These are phyloP conservation scores for Rhodamnia rubescens DNA, from an alignment of 345 rosid species.

Conservation along the genomic window DNA sequence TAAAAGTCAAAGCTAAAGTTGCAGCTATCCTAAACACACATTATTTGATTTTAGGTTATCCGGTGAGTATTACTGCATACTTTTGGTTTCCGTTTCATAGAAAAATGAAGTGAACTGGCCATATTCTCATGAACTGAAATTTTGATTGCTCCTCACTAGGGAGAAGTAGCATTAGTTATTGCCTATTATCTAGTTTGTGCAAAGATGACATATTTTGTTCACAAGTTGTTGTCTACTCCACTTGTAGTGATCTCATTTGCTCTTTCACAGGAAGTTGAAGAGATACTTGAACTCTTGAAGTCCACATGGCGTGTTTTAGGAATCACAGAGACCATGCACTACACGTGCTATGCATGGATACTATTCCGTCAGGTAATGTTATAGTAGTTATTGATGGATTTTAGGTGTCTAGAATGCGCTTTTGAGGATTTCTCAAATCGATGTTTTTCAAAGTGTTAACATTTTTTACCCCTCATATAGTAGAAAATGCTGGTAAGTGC, in stretches of 20 bases:
- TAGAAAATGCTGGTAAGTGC: not conserved
- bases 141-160: not conserved
- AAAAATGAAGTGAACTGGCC: not conserved
- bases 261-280: constrained; percentile 74
- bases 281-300: constrained; percentile 93
- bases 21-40: not conserved
- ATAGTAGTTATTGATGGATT: not conserved
- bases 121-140: not conserved
- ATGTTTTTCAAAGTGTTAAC: not conserved
- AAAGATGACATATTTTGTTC: not conserved
- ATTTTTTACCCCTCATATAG: not conserved
- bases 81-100: not conserved
- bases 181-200: not conserved
- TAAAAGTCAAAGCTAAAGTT: not conserved
- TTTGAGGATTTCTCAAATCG: not conserved
- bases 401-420: not conserved
- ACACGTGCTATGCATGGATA: constrained; percentile 85
- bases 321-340: constrained; percentile 88
- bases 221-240: not conserved
- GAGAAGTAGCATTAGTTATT: not conserved
- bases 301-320: constrained; percentile 97
- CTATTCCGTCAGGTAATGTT: constrained; percentile 83
- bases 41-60: not conserved
- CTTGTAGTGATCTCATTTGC: not conserved
- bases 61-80: not conserved